Percentiles rank a stretch among this genome's conserved stretches.
Evolutionary conservation across 2,329 filamentous ascomycete genomes (phyloP).

Genomic region (Xylaria sp.): DNA sequence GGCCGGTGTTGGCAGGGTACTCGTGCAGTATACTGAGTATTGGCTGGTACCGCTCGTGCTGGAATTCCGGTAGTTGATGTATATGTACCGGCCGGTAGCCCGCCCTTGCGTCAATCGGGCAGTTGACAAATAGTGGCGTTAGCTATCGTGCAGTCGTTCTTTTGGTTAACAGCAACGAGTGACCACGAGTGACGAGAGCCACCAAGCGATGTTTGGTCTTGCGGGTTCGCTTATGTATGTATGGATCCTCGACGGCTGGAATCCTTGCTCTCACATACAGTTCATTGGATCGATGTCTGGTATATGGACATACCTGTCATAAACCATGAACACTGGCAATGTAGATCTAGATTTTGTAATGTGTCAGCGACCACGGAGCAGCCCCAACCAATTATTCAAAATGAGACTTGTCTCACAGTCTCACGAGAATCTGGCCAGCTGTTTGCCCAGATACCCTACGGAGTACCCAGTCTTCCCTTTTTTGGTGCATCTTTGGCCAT

Average conservation of each 20-base stretch:
- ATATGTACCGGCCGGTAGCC: background rate
- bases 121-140: conserved; percentile 36
- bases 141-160: conserved; percentile 22
- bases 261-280: conserved; percentile 7
- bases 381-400: conserved; percentile 1
- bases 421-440: conserved; percentile 4
- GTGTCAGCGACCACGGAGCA: conserved; percentile 1
- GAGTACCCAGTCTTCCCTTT: background rate
- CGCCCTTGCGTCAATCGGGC: conserved; percentile 33
- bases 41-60: conserved; percentile 2
- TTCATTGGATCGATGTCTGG: background rate
- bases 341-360: background rate
- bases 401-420: conserved; percentile 20
- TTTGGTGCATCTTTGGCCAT: background rate
- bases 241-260: background rate
- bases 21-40: background rate
- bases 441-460: background rate
- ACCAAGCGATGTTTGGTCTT: background rate
- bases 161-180: conserved; percentile 3
- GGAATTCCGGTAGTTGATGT: conserved; percentile 36
- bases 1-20: background rate
- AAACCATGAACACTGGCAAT: background rate
- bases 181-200: background rate
- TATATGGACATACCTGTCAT: background rate
- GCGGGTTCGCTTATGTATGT: conserved; percentile 23